Base-by-base conservation (phyloP, 106 monocot species). In the Dactylorhiza incarnata region DNA sequence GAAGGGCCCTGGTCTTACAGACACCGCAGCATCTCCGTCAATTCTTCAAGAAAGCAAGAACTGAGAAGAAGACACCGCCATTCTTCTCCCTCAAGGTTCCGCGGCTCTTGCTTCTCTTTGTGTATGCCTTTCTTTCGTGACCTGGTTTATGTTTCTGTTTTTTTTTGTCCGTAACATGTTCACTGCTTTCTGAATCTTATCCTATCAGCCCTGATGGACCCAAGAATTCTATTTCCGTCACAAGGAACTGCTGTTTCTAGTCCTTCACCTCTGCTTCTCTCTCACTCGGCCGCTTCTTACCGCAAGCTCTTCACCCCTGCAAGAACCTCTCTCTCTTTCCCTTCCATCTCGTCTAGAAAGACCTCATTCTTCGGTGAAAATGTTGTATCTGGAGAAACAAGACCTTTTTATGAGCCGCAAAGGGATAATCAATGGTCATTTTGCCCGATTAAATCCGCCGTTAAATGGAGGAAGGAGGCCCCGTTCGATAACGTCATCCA, bases 401-500 rank as follows among this genome's bases (percentile, higher is more conserved):
- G 56, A 46, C 73, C 51, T 50, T 17, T 9, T 9, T 20, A 59
- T 37, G 58, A 44, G 14, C 16, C 19, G 37, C 78, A 61, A 73
- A 74, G 20, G 58, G 78, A 24, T 49, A 71, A 65, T 17, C 43
- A 48, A 49, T 66, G 73, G 72, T 65, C 76, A 3, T 54, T 74
- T 7, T 50, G 17, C 25, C 71, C 77, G 5, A 74, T 84, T 1
- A 68, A 66, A 37, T 85, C 87, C 24, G 89, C 61, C 6, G 91
- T 97, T 76, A 94, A 97, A 85, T 61, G 91, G 49, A 50, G 97
- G 45, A 97, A 97, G 81, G 93, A 97, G 84, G 7, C 83, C 43
- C 89, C 97, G 9, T 91, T 97, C 51, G 97, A 94, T 75, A 89
- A 84, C 62, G 97, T 97, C 1, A 97, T 97, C 78, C 91, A 97